phyloP scores from a whole-genome alignment of 176 grass and related monocot species.

The Carex myosuroides region DNA sequence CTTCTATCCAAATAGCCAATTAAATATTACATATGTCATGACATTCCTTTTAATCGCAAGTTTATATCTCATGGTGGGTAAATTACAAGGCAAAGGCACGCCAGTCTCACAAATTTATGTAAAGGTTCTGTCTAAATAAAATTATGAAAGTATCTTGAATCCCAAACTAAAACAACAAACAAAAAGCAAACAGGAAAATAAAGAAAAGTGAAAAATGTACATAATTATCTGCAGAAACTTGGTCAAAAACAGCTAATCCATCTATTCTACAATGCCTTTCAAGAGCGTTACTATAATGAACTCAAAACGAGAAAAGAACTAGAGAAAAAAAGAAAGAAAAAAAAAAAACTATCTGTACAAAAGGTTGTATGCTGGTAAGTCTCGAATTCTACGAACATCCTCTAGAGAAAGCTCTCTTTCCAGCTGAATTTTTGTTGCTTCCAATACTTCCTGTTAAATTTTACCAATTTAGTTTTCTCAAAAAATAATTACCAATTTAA shows the following conservation, averaged over 20 bases:
- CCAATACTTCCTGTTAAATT: constrained; percentile 51
- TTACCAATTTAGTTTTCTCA: not conserved
- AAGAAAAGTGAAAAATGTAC: not conserved
- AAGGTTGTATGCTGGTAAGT: constrained; percentile 83
- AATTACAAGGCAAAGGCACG: not conserved
- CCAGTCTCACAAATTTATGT: not conserved
- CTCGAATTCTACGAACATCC: constrained; percentile 60
- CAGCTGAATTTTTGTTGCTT: constrained; percentile 76
- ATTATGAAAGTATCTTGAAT: not conserved
- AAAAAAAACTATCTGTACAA: constrained; percentile 43
- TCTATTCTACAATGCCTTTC: not conserved
- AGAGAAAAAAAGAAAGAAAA: not conserved
- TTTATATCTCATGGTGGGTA: not conserved
- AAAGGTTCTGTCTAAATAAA: not conserved
- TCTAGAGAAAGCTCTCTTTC: constrained; percentile 84
- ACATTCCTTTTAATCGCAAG: not conserved
- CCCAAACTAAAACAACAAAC: not conserved
- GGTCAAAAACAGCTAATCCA: not conserved
- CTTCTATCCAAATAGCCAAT: not conserved
- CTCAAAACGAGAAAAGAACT: not conserved
- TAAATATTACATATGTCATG: not conserved
- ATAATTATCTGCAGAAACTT: not conserved
- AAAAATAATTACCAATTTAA: not conserved
- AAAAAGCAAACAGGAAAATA: not conserved
- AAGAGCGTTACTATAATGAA: not conserved